Evolutionary conservation across 2,329 filamentous ascomycete species (phyloP).

Genomic region (Pseudogymnoascus sp.): DNA sequence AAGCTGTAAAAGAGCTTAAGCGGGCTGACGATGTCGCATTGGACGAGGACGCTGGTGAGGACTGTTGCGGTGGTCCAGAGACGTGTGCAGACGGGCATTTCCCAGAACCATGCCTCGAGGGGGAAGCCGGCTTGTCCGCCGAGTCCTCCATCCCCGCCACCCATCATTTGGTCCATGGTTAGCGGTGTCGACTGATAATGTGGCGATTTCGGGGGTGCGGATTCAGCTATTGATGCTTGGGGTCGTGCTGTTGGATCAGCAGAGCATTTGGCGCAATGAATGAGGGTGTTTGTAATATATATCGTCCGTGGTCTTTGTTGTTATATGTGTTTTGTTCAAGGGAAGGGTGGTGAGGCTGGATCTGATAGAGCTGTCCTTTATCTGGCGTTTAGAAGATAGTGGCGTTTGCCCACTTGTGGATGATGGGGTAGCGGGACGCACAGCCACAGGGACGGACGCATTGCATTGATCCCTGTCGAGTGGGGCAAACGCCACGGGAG

Average conservation of each 20-base stretch:
- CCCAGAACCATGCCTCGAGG: slow-evolving; percentile 96
- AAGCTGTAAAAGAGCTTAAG: slow-evolving; percentile 98
- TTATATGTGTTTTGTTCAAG: not conserved
- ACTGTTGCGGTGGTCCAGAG: slow-evolving; percentile 97
- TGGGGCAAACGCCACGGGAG: not conserved
- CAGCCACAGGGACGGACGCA: not conserved
- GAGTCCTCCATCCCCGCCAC: slow-evolving; percentile 27
- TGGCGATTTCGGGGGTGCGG: not conserved
- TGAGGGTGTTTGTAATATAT: not conserved
- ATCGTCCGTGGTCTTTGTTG: not conserved
- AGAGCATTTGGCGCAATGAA: not conserved
- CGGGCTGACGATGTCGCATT: slow-evolving; percentile 85
- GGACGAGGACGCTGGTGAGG: slow-evolving; percentile 78
- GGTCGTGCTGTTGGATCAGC: not conserved
- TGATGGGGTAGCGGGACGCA: slow-evolving; percentile 5
- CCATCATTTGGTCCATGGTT: slow-evolving; percentile 31
- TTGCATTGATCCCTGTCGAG: not conserved
- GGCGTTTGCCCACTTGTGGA: not conserved
- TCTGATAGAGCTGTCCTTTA: slow-evolving; percentile 3
- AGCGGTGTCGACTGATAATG: not conserved
- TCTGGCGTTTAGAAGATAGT: slow-evolving; percentile 1
- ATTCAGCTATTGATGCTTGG: not conserved
- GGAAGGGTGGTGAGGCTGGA: not conserved
- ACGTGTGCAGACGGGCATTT: slow-evolving; percentile 92
- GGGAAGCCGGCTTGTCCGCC: slow-evolving; percentile 60